Evolutionary conservation across 2,329 filamentous ascomycete genomes (phyloP).

Genomic region (Calonectria henricotiae): DNA sequence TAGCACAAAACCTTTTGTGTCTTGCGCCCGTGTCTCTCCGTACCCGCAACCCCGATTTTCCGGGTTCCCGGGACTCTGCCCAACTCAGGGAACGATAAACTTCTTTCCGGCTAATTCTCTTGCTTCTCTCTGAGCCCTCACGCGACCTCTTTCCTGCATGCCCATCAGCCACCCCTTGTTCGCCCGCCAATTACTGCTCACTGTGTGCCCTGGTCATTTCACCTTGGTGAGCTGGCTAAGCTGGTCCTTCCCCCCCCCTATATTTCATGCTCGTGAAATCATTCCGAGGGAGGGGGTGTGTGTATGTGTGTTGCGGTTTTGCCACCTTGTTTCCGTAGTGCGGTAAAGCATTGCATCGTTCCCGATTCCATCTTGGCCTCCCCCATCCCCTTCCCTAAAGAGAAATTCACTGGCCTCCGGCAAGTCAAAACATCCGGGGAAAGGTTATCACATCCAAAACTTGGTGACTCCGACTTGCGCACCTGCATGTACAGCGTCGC

Average conservation of each 20-base stretch:
- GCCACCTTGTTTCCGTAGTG: too few species aligned
- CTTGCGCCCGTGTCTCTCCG: neutral
- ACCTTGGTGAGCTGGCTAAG: neutral
- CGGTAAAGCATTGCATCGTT: too few species aligned
- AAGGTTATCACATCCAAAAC: neutral
- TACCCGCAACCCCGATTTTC: constrained; percentile 6
- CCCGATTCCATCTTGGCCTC: too few species aligned
- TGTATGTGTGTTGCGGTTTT: neutral
- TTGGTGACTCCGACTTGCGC: neutral
- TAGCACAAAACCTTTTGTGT: too few species aligned
- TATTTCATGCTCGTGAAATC: too few species aligned
- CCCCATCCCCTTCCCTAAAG: too few species aligned
- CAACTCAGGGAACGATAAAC: too few species aligned
- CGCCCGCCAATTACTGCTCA: neutral
- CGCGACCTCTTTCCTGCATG: constrained; percentile 34
- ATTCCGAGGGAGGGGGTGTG: neutral
- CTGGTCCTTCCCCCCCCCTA: neutral
- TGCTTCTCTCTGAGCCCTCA: constrained; percentile 19
- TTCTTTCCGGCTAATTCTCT: constrained; percentile 7
- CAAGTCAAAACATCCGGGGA: too few species aligned
- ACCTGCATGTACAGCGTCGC: neutral
- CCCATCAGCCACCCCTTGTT: constrained; percentile 12
- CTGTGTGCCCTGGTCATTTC: neutral
- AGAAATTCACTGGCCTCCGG: too few species aligned
- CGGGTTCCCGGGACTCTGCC: neutral